Base-by-base conservation (phyloP, 352 stramenopile species). In the Pythium rishiriense region DNA sequence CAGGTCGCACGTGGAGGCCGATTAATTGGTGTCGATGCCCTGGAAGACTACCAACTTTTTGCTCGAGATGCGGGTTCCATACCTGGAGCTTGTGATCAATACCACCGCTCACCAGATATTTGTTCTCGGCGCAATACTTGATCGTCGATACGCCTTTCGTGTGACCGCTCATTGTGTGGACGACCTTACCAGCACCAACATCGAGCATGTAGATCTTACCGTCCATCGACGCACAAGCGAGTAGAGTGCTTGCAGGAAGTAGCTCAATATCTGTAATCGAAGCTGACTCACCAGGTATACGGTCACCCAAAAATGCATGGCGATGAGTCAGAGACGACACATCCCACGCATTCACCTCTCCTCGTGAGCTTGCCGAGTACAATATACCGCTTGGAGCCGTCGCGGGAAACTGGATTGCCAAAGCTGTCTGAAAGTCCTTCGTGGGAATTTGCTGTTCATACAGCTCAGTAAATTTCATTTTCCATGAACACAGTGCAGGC, bases 171-270 rank as follows among this genome's bases (percentile, higher is more conserved):
- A 90, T 55, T 0, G 69, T 72, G 39, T 83, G 77, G 0, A 51
- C 61, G 0, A 77, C 61, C 10, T 51, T 64, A 12, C 60, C 56
- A 1, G 69, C 28, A 26, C 68, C 53, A 21, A 85, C 56, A 28
- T 88, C 79, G n/a, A 84, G 35, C 56, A 88, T 81, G 61, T 86
- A 81, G 35, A 88, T 86, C 24, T 79, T 84, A 11, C 74, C 71
- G n/a, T 86, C 73, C 33, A 86, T 62, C 39, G 69, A 80, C 2
- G 63, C 78, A 17, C 58, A 64, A 0, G 79, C 79, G 10, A 88
- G 47, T 24, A 78, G 66, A 1, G 55, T 39, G 28, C 72, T 82
- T 12, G 46, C 43, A 10, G 79, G 59, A 26, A 88, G 67, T 5
- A 79, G 64, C 26, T 67, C 64, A 9, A 88, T 56, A 28, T 86